Conservation (phyloP, 2,329 filamentous ascomycete genomes). For the Claviceps spartinae region DNA sequence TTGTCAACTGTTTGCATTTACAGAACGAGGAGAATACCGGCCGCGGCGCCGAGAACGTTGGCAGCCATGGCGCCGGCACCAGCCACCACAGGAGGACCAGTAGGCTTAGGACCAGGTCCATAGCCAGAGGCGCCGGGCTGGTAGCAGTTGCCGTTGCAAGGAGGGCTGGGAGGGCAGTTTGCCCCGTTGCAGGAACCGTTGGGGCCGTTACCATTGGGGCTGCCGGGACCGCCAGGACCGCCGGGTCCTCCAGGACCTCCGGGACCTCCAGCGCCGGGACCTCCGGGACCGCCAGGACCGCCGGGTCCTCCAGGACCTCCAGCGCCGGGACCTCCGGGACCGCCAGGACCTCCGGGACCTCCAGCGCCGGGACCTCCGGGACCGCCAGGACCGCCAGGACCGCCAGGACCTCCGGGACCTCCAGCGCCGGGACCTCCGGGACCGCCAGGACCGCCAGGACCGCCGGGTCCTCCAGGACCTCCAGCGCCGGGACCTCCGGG, state of each 20-base stretch:
- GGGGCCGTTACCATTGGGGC: too few relatives aligned
- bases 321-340: neutral
- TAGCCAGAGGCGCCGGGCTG: too few relatives aligned
- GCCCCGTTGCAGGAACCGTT: too few relatives aligned
- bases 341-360: neutral
- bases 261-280: neutral
- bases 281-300: neutral
- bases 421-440: neutral
- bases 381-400: neutral
- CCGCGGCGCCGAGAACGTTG: constrained; percentile 12
- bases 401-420: neutral
- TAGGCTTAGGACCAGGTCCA: too few relatives aligned
- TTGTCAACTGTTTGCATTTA: constrained; percentile 5
- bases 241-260: neutral
- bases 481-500: neutral
- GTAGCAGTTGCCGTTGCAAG: too few relatives aligned
- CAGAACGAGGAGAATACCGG: constrained; percentile 12
- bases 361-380: too few relatives aligned
- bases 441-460: neutral
- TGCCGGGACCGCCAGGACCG: neutral
- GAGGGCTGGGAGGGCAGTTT: too few relatives aligned
- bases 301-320: neutral
- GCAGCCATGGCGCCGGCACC: constrained; percentile 9
- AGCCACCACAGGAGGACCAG: constrained; percentile 5
- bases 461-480: neutral